Evolutionary conservation across 768 basidiomycete species (phyloP).

Genomic region (Termitomyces sp.): DNA sequence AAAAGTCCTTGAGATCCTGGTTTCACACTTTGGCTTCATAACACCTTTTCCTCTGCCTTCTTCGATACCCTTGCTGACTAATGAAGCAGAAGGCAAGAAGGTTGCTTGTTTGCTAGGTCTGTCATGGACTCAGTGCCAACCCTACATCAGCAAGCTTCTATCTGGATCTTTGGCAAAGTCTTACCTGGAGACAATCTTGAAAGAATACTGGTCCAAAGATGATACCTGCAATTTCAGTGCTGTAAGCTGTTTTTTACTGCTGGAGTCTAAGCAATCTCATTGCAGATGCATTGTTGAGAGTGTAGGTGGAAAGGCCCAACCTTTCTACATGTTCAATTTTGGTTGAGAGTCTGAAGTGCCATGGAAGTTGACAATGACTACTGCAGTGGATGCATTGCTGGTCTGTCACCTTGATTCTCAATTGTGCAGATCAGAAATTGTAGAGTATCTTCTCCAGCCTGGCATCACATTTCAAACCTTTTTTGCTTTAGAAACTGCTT

Average conservation of each 20-base stretch:
- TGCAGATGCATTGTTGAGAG: background rate
- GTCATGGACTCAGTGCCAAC: background rate
- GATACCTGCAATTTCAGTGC: background rate
- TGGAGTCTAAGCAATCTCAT: background rate
- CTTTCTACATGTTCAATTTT: background rate
- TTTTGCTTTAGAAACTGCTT: background rate
- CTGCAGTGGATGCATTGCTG: background rate
- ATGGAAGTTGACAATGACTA: background rate
- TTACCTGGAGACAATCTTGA: background rate
- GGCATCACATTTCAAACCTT: background rate
- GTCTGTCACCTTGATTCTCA: background rate
- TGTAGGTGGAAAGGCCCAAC: background rate
- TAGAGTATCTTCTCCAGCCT: background rate
- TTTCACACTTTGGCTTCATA: conserved; percentile 1
- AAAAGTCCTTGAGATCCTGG: background rate
- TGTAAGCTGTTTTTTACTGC: background rate
- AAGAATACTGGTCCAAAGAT: background rate
- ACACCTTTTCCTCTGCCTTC: background rate
- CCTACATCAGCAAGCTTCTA: background rate
- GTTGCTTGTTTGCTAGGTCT: background rate
- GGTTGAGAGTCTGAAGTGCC: background rate
- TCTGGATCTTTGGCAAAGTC: background rate
- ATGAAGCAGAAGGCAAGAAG: background rate
- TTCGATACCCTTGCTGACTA: background rate
- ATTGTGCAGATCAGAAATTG: background rate